These are phyloP conservation scores for Trichoderma erinaceum DNA, from an alignment of 495 filamentous ascomycete species.

Conservation along the genomic window DNA sequence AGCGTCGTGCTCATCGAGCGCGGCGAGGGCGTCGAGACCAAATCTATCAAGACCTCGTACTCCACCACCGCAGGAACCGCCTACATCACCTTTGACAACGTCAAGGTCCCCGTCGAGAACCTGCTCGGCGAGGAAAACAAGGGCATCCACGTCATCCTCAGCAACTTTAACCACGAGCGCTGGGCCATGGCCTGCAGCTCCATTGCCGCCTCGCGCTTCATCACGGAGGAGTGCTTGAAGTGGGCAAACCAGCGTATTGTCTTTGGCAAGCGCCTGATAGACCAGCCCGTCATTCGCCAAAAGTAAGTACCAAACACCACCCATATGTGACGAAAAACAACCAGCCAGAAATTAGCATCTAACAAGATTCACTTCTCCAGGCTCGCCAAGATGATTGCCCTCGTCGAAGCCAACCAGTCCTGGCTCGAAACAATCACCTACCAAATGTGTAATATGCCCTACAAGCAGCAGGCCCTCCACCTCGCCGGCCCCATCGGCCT, in stretches of 20 bases:
- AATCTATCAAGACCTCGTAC: constrained; percentile 80
- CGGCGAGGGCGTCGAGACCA: constrained; percentile 64
- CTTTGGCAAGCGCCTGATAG: constrained; percentile 72
- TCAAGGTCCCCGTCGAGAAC: constrained; percentile 75
- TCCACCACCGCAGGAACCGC: constrained; percentile 73
- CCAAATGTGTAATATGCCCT: constrained; percentile 84
- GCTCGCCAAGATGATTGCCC: constrained; percentile 81
- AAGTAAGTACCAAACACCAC: constrained; percentile 38
- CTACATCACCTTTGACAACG: constrained; percentile 78
- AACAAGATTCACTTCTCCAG: constrained; percentile 21
- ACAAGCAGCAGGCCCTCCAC: constrained; percentile 66
- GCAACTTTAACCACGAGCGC: constrained; percentile 80
- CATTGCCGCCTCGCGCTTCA: constrained; percentile 56
- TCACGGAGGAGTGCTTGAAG: constrained; percentile 82
- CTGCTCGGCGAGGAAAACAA: constrained; percentile 80
- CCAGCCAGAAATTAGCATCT: neutral
- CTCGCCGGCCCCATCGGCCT: constrained; percentile 78
- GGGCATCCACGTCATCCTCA: constrained; percentile 82
- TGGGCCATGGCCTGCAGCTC: constrained; percentile 58
- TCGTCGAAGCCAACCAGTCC: constrained; percentile 72
- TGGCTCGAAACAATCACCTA: constrained; percentile 79
- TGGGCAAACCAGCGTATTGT: constrained; percentile 88
- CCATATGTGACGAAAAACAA: neutral
- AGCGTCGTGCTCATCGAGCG: constrained; percentile 71
- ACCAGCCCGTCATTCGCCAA: constrained; percentile 79